These are phyloP conservation scores for Mrakia blollopis DNA, from an alignment of 768 basidiomycete genomes.

Conservation along the genomic window DNA sequence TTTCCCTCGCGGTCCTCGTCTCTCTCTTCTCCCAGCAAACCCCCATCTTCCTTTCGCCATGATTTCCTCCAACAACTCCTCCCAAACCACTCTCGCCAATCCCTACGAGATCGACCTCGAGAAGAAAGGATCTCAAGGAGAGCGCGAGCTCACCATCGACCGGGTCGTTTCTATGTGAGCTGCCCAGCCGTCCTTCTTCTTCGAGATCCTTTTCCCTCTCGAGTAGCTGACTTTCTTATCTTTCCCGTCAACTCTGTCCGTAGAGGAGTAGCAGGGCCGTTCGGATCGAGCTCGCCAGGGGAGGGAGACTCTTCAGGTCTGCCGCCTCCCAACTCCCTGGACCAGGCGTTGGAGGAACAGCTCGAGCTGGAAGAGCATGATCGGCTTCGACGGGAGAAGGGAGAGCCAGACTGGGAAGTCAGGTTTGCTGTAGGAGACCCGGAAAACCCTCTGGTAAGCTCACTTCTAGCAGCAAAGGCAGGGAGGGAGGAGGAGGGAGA, in stretches of 20 bases:
- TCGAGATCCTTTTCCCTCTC: not conserved
- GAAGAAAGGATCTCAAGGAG: too few relatives aligned
- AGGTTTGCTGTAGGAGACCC: conserved; percentile 11
- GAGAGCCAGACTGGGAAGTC: conserved; percentile 19
- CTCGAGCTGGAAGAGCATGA: not conserved
- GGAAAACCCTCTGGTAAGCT: conserved; percentile 17
- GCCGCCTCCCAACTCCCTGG: not conserved
- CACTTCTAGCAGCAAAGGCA: not conserved
- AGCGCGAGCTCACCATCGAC: not conserved
- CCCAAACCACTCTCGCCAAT: too few relatives aligned
- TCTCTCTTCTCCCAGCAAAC: too few relatives aligned
- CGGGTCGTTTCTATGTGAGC: not conserved
- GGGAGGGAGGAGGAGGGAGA: not conserved
- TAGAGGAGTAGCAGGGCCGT: not conserved
- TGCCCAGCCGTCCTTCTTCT: not conserved
- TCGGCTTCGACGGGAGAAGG: not conserved
- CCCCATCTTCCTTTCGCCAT: too few relatives aligned
- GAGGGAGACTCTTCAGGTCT: not conserved
- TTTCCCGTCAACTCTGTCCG: not conserved
- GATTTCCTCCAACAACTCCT: too few relatives aligned
- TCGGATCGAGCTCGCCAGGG: not conserved
- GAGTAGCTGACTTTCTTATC: not conserved
- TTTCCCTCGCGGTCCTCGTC: too few relatives aligned
- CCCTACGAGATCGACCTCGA: too few relatives aligned
- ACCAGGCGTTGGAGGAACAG: not conserved